Conservation (phyloP, 2,329 filamentous ascomycete genomes). For the Ophiostoma ulmi region DNA sequence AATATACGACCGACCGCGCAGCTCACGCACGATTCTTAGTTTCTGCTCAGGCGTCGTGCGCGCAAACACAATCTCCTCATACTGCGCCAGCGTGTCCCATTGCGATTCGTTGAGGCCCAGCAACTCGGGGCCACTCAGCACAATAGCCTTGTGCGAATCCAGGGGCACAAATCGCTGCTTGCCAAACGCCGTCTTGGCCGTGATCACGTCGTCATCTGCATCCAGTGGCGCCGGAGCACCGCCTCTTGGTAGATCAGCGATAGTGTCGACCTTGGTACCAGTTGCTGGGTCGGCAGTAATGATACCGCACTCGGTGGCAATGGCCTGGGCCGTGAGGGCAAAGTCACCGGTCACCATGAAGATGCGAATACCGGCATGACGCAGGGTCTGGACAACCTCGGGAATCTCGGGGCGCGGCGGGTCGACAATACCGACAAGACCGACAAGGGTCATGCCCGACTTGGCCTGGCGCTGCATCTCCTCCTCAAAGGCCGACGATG, state of each 20-base stretch:
- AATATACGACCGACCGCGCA: constrained; percentile 59
- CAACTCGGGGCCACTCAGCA: constrained; percentile 62
- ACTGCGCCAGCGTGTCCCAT: constrained; percentile 60
- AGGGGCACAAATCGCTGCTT: constrained; percentile 15
- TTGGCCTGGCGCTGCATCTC: constrained; percentile 51
- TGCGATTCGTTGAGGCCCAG: constrained; percentile 60
- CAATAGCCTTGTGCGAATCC: constrained; percentile 45
- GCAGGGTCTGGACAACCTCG: constrained; percentile 59
- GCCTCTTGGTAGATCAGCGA: constrained; percentile 39
- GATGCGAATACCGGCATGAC: constrained; percentile 66
- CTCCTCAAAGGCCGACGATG: constrained; percentile 50
- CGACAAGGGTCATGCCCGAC: constrained; percentile 61
- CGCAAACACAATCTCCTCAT: constrained; percentile 70
- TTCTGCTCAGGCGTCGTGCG: constrained; percentile 75
- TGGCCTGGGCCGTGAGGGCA: constrained; percentile 66
- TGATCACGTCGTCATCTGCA: constrained; percentile 29
- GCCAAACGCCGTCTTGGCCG: constrained; percentile 21
- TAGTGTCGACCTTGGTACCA: constrained; percentile 48
- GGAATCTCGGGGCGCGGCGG: constrained; percentile 70
- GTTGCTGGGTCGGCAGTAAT: constrained; percentile 42
- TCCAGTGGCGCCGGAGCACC: constrained; percentile 13
- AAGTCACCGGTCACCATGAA: constrained; percentile 82
- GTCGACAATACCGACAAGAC: constrained; percentile 72
- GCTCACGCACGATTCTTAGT: constrained; percentile 70
- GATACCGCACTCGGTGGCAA: constrained; percentile 67